Conservation (phyloP, 1,284 basidiomycete genomes). For the Ustilago cynodontis region DNA sequence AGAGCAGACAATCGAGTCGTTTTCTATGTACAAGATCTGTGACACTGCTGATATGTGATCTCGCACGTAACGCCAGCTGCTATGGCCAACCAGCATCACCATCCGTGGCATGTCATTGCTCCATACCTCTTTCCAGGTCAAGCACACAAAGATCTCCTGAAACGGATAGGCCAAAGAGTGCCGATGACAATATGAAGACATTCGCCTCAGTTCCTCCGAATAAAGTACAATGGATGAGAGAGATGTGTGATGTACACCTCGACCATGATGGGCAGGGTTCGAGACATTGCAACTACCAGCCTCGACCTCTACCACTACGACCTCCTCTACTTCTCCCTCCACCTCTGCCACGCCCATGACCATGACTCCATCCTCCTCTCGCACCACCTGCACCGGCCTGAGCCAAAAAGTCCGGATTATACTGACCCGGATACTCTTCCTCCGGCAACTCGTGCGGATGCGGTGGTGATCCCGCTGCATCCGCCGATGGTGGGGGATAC, state of each 20-base stretch:
- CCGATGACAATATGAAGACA: no score
- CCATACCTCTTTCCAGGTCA: not conserved
- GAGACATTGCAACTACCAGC: slow-evolving; percentile 15
- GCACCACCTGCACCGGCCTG: slow-evolving; percentile 17
- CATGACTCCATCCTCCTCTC: slow-evolving; percentile 13
- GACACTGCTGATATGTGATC: not conserved
- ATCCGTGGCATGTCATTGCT: not conserved
- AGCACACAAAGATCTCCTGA: not conserved
- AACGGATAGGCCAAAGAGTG: no score
- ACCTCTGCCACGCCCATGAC: slow-evolving; percentile 13
- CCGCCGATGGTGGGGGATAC: not conserved
- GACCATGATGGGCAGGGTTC: not conserved
- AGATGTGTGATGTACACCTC: not conserved
- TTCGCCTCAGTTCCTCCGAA: no score
- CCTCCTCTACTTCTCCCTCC: slow-evolving; percentile 22
- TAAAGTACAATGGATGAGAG: not conserved
- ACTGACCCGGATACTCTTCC: slow-evolving; percentile 51
- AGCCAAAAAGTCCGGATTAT: slow-evolving; percentile 47
- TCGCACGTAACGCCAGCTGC: not conserved
- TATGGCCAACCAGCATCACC: not conserved
- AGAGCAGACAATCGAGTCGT: not conserved
- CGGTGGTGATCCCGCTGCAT: slow-evolving; percentile 1
- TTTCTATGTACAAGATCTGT: not conserved
- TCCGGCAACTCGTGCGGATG: slow-evolving; percentile 37
- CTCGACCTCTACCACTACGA: slow-evolving; percentile 16